phyloP scores from a whole-genome alignment of 2,329 filamentous ascomycete genomes.

The Cordyceps fumosorosea region DNA sequence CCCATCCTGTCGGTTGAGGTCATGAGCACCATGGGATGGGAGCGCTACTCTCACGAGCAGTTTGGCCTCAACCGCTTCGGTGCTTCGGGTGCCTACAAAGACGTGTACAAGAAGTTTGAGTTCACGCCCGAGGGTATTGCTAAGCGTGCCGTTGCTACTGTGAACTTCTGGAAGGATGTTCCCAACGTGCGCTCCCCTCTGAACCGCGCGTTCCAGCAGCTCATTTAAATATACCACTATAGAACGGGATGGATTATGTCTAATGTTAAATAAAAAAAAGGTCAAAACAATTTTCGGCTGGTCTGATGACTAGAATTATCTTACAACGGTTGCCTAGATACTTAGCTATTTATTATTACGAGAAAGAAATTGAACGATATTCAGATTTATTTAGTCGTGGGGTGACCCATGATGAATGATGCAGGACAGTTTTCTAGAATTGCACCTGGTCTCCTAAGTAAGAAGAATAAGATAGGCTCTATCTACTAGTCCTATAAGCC shows the following conservation, averaged over 20 bases:
- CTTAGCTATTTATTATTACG: no score
- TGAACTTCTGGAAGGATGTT: constrained; percentile 96
- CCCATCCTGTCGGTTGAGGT: constrained; percentile 91
- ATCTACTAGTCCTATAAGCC: no score
- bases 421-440: no score
- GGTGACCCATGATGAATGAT: no score
- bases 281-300: no score
- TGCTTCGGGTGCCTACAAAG: constrained; percentile 94
- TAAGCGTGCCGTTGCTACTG: constrained; percentile 86
- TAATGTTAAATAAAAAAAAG: background rate
- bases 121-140: constrained; percentile 95
- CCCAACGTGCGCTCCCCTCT: constrained; percentile 87
- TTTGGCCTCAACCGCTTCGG: constrained; percentile 99
- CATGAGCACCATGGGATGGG: constrained; percentile 96
- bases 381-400: no score
- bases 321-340: no score
- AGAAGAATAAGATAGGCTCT: no score
- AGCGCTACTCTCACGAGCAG: constrained; percentile 98
- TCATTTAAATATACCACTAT: constrained; percentile 59
- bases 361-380: no score
- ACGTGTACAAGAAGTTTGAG: constrained; percentile 99
- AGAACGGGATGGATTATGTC: background rate
- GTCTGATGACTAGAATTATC: no score
- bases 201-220: constrained; percentile 96
- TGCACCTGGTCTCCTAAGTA: no score